A percentile compares a stretch with the other conserved stretches of the same genome.
phyloP scores from a whole-genome alignment of 768 basidiomycete species.

The Lactarius sanguifluus region DNA sequence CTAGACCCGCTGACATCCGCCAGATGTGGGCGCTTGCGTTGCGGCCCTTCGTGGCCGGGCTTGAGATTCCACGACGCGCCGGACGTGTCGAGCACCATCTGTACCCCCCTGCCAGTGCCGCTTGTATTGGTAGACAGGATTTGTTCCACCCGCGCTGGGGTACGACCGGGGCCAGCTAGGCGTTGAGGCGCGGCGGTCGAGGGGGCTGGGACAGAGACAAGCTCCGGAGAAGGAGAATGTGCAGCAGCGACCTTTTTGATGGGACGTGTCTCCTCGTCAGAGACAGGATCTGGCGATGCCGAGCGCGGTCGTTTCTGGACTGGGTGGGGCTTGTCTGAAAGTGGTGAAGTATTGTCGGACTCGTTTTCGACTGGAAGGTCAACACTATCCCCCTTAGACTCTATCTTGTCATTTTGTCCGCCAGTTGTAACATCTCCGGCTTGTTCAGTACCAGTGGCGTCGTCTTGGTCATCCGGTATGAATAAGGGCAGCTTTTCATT shows the following conservation, averaged over 20 bases:
- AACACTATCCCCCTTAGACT: background rate
- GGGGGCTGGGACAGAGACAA: background rate
- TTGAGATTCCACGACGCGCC: constrained; percentile 50
- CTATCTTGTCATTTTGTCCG: background rate
- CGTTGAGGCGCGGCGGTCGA: constrained; percentile 6
- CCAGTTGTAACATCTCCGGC: background rate
- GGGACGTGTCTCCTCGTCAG: background rate
- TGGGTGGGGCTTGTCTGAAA: background rate
- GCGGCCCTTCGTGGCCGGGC: constrained; percentile 42
- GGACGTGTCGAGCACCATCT: constrained; percentile 53
- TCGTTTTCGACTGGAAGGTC: background rate
- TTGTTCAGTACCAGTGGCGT: background rate
- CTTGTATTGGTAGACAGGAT: constrained; percentile 26
- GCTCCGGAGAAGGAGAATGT: background rate
- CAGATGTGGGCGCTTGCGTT: constrained; percentile 18
- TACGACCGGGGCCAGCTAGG: constrained; percentile 23
- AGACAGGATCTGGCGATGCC: background rate
- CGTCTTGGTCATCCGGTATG: constrained; percentile 15
- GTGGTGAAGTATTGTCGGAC: background rate
- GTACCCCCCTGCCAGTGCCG: constrained; percentile 35
- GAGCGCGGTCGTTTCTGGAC: constrained; percentile 17
- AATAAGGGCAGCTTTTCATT: constrained; percentile 11
- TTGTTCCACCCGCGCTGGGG: constrained; percentile 26
- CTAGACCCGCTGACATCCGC: constrained; percentile 23
- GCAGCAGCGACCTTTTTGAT: background rate